These are phyloP conservation scores for Picocystis salinarum DNA, from an alignment of 139 green algal species.

Conservation along the genomic window DNA sequence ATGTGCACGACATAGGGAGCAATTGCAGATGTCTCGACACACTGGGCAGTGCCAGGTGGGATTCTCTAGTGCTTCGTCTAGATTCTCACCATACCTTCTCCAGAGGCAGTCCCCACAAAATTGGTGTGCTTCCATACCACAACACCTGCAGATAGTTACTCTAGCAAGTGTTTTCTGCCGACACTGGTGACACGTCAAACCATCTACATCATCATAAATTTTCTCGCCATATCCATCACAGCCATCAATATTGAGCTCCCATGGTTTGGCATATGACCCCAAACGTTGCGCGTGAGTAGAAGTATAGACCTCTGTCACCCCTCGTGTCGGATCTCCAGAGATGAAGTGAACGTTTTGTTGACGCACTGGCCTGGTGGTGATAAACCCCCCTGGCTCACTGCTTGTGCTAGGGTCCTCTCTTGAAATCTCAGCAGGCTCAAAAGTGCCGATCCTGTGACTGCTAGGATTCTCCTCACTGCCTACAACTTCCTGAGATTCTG, in stretches of 20 bases:
- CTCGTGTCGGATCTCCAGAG: too few relatives aligned
- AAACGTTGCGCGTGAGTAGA: conserved; percentile 1
- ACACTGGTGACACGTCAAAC: conserved; percentile 44
- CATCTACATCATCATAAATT: conserved; percentile 32
- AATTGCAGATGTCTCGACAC: conserved; percentile 66
- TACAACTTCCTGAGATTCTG: too few relatives aligned
- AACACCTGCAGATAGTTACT: conserved; percentile 25
- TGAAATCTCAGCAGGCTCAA: too few relatives aligned
- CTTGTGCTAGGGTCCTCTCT: too few relatives aligned
- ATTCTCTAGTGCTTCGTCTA: conserved; percentile 29
- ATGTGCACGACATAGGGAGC: conserved; percentile 35
- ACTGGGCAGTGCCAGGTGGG: conserved; percentile 39
- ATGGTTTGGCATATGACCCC: not conserved
- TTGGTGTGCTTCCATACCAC: conserved; percentile 26
- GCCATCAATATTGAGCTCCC: conserved; percentile 27
- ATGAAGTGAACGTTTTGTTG: too few relatives aligned
- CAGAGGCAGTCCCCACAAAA: conserved; percentile 66
- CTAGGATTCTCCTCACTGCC: too few relatives aligned
- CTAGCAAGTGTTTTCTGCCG: conserved; percentile 36
- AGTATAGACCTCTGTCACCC: conserved; percentile 10
- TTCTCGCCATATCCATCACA: conserved; percentile 13
- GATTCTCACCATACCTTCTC: conserved; percentile 48
- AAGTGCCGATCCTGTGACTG: too few relatives aligned
- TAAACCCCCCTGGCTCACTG: too few relatives aligned
- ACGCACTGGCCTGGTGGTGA: too few relatives aligned